These are phyloP conservation scores for Aspergillus nomiae DNA, from an alignment of 2,329 filamentous ascomycete species.

Conservation along the genomic window DNA sequence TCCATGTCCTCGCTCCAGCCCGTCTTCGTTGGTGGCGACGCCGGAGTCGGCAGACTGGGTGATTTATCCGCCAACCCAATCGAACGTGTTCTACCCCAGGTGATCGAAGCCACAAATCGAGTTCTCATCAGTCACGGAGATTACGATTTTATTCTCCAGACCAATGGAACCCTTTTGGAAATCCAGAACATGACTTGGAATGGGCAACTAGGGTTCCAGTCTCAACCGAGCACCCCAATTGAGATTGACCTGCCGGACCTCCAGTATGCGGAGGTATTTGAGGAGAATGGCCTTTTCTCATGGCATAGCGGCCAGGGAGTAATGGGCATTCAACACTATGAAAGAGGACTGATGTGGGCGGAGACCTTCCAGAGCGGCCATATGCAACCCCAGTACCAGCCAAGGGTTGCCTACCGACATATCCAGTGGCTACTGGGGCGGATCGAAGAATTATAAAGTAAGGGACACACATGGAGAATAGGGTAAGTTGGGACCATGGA, in stretches of 20 bases:
- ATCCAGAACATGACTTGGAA: slow-evolving; percentile 86
- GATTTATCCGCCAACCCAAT: slow-evolving; percentile 54
- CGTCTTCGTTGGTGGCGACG: slow-evolving; percentile 49
- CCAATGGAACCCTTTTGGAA: slow-evolving; percentile 70
- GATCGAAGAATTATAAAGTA: slow-evolving; percentile 27
- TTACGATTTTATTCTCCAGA: slow-evolving; percentile 70
- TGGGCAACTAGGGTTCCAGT: slow-evolving; percentile 70
- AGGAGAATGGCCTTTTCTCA: slow-evolving; percentile 63
- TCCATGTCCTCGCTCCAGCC: slow-evolving; percentile 35
- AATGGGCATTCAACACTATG: slow-evolving; percentile 70
- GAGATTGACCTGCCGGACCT: slow-evolving; percentile 50
- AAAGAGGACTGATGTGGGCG: slow-evolving; percentile 75
- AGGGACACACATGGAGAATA: background rate
- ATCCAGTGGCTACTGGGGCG: slow-evolving; percentile 47
- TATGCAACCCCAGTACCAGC: slow-evolving; percentile 64
- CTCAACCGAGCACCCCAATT: slow-evolving; percentile 58
- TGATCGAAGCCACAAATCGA: slow-evolving; percentile 61
- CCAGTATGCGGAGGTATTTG: slow-evolving; percentile 53
- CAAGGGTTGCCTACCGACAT: slow-evolving; percentile 68
- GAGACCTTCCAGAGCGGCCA: slow-evolving; percentile 39
- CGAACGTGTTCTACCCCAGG: slow-evolving; percentile 50
- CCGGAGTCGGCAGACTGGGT: slow-evolving; percentile 37
- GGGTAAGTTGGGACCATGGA: background rate
- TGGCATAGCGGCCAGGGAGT: slow-evolving; percentile 66
- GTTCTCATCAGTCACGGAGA: slow-evolving; percentile 75